Evolutionary conservation across 176 grass and related monocot genomes (phyloP).

Genomic region (Triticum timopheevii): DNA sequence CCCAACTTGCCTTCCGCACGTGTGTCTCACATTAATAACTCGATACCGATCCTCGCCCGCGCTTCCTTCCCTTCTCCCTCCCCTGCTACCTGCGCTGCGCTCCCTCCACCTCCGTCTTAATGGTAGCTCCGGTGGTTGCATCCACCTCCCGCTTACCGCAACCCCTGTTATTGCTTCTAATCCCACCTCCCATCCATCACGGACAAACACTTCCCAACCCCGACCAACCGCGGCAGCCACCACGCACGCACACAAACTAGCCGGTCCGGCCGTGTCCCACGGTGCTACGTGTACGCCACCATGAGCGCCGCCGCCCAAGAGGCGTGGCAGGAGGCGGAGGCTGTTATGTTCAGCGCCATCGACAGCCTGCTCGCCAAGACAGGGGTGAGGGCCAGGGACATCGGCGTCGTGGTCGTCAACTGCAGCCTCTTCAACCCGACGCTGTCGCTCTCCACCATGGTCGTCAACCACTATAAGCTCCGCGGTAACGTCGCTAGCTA

Average conservation of each 20-base stretch:
- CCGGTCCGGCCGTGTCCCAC: no score
- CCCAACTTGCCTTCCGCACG: background rate
- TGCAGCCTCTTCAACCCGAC: conserved; percentile 87
- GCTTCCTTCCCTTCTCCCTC: background rate
- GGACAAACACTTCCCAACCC: no score
- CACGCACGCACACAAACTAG: no score
- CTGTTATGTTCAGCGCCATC: conserved; percentile 87
- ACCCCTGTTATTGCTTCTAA: no score
- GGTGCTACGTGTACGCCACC: no score
- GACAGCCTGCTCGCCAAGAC: conserved; percentile 67
- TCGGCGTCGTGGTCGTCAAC: conserved; percentile 74
- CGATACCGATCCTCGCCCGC: background rate
- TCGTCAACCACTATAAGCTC: conserved; percentile 86
- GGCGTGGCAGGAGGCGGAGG: conserved; percentile 78
- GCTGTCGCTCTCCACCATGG: conserved; percentile 80
- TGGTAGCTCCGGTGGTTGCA: no score
- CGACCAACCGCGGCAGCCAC: no score
- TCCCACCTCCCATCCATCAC: no score
- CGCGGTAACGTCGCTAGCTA: conserved; percentile 70
- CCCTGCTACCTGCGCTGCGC: background rate
- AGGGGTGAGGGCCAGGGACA: conserved; percentile 52
- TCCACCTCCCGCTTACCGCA: no score
- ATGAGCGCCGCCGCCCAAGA: background rate
- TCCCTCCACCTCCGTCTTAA: no score
- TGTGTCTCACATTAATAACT: background rate